These are phyloP conservation scores for Abortiporus biennis DNA, from an alignment of 1,284 basidiomycete genomes.

Conservation along the genomic window DNA sequence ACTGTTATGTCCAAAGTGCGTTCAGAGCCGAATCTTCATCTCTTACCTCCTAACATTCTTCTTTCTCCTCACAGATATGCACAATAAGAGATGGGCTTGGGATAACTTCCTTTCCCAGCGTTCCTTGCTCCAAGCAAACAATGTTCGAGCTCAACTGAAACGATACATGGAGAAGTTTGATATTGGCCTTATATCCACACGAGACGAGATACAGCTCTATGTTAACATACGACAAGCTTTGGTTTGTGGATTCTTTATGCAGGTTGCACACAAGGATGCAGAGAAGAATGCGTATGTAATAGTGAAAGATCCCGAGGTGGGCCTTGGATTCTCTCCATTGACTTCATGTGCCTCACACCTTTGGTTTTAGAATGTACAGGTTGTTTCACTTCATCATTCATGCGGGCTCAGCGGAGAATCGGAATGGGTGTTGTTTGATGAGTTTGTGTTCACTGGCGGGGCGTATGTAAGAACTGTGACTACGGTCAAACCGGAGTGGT, in stretches of 20 bases:
- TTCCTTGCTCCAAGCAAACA: conserved; percentile 88
- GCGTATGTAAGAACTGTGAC: conserved; percentile 91
- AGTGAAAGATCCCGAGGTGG: conserved; percentile 89
- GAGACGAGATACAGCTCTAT: conserved; percentile 78
- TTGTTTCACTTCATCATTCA: conserved; percentile 90
- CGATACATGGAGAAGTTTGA: conserved; percentile 93
- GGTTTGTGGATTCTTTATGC: conserved; percentile 97
- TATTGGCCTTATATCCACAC: conserved; percentile 74
- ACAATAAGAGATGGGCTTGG: conserved; percentile 91
- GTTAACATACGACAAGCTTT: conserved; percentile 80
- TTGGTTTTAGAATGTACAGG: too few relatives aligned
- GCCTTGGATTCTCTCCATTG: conserved; percentile 13
- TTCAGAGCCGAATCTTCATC: background rate
- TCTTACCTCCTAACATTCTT: background rate
- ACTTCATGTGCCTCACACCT: background rate
- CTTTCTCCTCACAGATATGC: conserved; percentile 41
- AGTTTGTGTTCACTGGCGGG: conserved; percentile 91
- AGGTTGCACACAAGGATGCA: conserved; percentile 94
- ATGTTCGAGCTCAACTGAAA: conserved; percentile 89
- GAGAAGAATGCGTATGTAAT: conserved; percentile 88
- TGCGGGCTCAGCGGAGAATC: conserved; percentile 91
- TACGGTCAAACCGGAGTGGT: conserved; percentile 89
- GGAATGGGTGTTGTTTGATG: conserved; percentile 98
- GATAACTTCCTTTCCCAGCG: conserved; percentile 85
- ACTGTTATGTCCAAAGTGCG: conserved; percentile 83